A percentile compares a stretch with the other conserved stretches of the same genome.
phyloP scores from a whole-genome alignment of 2,329 filamentous ascomycete genomes.

The Cryphonectria japonica region DNA sequence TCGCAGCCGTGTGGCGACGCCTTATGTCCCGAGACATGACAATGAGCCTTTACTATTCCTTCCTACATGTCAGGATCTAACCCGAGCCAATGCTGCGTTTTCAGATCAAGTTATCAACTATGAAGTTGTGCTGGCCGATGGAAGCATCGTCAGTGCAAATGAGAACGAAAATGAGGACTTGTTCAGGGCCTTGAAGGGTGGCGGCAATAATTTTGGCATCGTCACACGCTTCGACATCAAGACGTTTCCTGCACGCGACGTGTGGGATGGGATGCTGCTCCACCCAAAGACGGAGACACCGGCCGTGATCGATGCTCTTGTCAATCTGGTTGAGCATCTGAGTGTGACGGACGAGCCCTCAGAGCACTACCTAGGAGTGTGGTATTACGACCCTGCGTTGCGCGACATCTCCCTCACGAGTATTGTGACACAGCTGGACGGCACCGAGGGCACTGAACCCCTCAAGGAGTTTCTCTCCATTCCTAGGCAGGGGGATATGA shows the following conservation, averaged over 20 bases:
- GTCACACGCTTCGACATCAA: conserved; percentile 35
- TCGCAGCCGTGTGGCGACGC: background rate
- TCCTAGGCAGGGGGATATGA: background rate
- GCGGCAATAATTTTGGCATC: conserved; percentile 48
- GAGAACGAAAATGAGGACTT: conserved; percentile 2
- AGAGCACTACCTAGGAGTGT: background rate
- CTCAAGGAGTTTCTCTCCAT: background rate
- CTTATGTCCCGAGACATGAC: background rate
- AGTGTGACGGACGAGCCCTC: background rate
- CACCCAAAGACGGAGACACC: background rate
- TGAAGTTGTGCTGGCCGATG: conserved; percentile 20
- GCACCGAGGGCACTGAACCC: background rate
- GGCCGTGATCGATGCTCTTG: conserved; percentile 24
- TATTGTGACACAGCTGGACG: conserved; percentile 6
- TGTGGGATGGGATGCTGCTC: conserved; percentile 33
- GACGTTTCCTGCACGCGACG: conserved; percentile 26
- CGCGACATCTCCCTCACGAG: background rate
- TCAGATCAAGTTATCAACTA: conserved; percentile 16
- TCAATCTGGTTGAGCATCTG: background rate
- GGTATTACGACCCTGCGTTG: background rate
- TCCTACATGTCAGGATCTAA: background rate
- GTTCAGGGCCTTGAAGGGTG: conserved; percentile 30
- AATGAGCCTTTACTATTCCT: background rate
- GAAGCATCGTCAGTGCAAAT: conserved; percentile 10
- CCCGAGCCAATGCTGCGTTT: conserved; percentile 34